Evolutionary conservation across 345 rosid species (phyloP).

Genomic region (Rubroshorea leprosula): DNA sequence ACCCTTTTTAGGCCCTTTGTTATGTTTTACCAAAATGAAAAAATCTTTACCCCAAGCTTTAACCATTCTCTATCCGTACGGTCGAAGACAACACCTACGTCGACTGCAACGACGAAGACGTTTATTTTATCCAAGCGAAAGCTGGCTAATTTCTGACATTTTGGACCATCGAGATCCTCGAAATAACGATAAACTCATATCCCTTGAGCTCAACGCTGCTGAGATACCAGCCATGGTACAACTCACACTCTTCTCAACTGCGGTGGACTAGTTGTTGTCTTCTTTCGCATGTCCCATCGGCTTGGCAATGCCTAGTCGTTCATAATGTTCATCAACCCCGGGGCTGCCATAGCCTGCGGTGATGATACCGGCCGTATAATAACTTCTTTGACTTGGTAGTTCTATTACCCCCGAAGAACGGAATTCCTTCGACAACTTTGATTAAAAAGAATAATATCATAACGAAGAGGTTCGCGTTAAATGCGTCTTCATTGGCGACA

Average conservation of each 20-base stretch:
- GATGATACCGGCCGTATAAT: background rate
- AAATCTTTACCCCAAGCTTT: constrained; percentile 20
- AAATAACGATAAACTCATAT: background rate
- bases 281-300: background rate
- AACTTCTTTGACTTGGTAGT: constrained; percentile 23
- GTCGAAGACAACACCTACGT: constrained; percentile 20
- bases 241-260: background rate
- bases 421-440: constrained; percentile 4
- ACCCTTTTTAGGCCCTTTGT: background rate
- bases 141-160: background rate
- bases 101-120: constrained; percentile 32
- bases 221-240: background rate
- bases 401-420: constrained; percentile 37
- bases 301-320: background rate
- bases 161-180: background rate
- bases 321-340: background rate
- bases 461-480: constrained; percentile 34
- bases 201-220: background rate
- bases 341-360: background rate
- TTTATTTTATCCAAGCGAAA: constrained; percentile 25
- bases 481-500: constrained; percentile 16
- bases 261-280: background rate
- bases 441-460: constrained; percentile 27
- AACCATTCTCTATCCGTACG: constrained; percentile 23
- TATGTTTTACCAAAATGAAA: constrained; percentile 11